Conservation (phyloP, 345 rosid genomes). For the Citrus trifoliata region DNA sequence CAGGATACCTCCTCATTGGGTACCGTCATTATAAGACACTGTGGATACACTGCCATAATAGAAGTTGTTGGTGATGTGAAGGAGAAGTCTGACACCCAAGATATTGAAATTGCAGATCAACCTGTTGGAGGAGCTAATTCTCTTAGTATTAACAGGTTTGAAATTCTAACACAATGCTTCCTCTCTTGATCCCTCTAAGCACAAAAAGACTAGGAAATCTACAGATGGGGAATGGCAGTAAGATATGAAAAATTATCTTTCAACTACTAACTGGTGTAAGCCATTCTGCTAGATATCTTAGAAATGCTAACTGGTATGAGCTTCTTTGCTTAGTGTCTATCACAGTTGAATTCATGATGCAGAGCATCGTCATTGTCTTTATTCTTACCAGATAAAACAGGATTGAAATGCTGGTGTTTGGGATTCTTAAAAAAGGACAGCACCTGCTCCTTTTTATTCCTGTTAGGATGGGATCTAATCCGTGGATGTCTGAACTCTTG, state of each 20-base stretch:
- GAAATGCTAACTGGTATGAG: not conserved
- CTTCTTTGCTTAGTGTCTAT: not conserved
- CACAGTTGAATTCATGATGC: not conserved
- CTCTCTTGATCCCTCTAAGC: not conserved
- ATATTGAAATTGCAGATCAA: conserved; percentile 53
- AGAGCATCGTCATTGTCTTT: not conserved
- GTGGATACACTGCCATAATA: conserved; percentile 54
- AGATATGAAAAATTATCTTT: not conserved
- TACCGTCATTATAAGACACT: conserved; percentile 48
- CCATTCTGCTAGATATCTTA: not conserved
- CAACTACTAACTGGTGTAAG: not conserved
- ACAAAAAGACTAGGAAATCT: not conserved
- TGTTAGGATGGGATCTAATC: not conserved
- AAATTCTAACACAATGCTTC: conserved; percentile 23
- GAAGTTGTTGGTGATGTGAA: conserved; percentile 48
- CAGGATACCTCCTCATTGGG: conserved; percentile 61
- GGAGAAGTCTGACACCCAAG: conserved; percentile 31
- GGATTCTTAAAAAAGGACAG: conserved; percentile 10
- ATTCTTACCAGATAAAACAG: not conserved
- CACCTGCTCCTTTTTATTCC: not conserved
- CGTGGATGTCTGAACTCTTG: not conserved
- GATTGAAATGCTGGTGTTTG: not conserved
- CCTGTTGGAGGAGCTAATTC: conserved; percentile 66
- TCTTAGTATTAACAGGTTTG: conserved; percentile 59
- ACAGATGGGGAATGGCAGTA: not conserved